Base-by-base conservation (phyloP, 2,329 filamentous ascomycete genomes). In the Fusarium scirpi region DNA sequence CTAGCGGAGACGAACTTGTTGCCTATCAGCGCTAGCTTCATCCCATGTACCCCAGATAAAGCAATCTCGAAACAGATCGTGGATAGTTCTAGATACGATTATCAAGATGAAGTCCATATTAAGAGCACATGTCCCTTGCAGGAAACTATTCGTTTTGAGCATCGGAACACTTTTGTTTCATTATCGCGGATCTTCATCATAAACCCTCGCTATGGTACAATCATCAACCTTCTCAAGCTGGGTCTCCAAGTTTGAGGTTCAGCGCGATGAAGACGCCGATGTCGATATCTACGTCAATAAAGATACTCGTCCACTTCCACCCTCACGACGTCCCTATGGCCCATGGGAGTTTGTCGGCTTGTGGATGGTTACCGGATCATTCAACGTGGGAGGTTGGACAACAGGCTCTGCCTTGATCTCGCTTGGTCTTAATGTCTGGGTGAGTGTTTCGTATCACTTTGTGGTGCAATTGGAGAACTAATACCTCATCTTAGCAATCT, bases 341-440 rank as follows among this genome's bases (percentile, higher is more conserved):
- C 76, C 76, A 0, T 78, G 76, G 76, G 68, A 77, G 32, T 78
- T 78, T 57, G 72, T 79, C 18, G 74, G 74, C 13, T 72, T 79
- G 2, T 79, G 77, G 77, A 72, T 78, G 66, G 70, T 78, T 29
- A 78, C 77, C 1, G 77, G 77, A 8, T 79, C 77, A 3, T 78
- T 78, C 61, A 79, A 79, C 45, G 75, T 79, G 6, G 77, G 77
- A 30, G 77, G 77, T 22, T 79, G 77, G 77, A 76, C 76, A 7
- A 78, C 76, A 1, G 77, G 77, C 3, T 77, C 75, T 6, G 75
- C 71, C 5, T 60, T 77, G 22, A 76, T 77, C 48, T 74, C 75
- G 4, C 71, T 76, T 3, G 73, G 75, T 7, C 69, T 76, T 16
- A 76, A 76, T 40, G 74, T 76, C 5, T 56, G 53, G 53, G 53